Evolutionary conservation across 176 grass and related monocot species (phyloP).

Genomic region (Cenchrus fungigraminus): DNA sequence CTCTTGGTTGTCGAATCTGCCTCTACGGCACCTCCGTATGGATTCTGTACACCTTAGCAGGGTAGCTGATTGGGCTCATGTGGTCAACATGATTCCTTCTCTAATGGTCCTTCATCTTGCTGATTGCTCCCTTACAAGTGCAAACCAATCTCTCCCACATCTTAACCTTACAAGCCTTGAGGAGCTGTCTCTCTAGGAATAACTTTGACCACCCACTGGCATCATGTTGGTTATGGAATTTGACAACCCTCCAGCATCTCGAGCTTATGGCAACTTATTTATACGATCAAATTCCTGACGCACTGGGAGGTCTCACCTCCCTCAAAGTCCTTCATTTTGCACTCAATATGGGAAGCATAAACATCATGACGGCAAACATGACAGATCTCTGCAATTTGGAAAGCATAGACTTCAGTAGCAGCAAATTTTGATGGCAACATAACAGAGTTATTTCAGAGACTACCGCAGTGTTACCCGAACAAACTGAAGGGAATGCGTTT

Average conservation of each 20-base stretch:
- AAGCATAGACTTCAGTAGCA: neutral
- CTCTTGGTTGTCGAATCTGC: too few species aligned
- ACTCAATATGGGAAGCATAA: neutral
- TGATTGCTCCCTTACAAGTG: too few species aligned
- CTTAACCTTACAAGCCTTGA: too few species aligned
- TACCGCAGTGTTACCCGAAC: neutral
- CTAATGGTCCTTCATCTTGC: too few species aligned
- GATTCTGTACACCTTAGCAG: too few species aligned
- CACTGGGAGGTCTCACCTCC: neutral
- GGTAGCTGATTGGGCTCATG: too few species aligned
- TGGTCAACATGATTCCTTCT: too few species aligned
- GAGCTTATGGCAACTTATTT: neutral
- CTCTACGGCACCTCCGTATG: too few species aligned
- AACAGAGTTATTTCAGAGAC: neutral
- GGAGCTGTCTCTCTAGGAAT: neutral
- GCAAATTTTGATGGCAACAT: neutral
- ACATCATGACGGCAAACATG: neutral
- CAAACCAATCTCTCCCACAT: too few species aligned
- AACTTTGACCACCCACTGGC: neutral
- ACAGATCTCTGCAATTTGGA: slow-evolving; percentile 27
- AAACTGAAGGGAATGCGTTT: slow-evolving; percentile 18
- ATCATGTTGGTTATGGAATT: slow-evolving; percentile 50
- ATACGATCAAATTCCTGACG: neutral
- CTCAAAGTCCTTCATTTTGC: neutral
- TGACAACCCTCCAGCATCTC: slow-evolving; percentile 12